Conservation (phyloP, 352 stramenopile species). For the Phytophthora sp. region DNA sequence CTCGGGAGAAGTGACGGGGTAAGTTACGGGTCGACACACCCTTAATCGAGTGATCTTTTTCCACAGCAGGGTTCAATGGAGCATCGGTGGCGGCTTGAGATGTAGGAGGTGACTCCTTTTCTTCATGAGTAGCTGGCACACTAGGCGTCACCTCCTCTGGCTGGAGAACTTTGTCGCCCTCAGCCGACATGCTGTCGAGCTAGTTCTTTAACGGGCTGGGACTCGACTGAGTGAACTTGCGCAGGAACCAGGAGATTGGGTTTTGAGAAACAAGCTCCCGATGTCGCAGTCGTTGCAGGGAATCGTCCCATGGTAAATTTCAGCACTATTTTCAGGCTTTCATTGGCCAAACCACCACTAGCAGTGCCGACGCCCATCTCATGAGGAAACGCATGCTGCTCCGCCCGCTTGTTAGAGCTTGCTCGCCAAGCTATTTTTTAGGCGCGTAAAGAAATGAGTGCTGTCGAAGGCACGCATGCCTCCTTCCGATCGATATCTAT, state of each 20-base stretch:
- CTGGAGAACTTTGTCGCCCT: conserved; percentile 9
- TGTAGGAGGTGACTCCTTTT: neutral
- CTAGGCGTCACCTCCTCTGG: conserved; percentile 16
- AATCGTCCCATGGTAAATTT: conserved; percentile 20
- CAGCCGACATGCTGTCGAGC: conserved; percentile 11
- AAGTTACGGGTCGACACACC: conserved; percentile 23
- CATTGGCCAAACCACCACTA: neutral
- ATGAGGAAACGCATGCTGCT: conserved; percentile 5
- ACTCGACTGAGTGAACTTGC: neutral
- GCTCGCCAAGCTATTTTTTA: conserved; percentile 28
- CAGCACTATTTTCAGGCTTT: conserved; percentile 27
- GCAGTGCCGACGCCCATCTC: neutral
- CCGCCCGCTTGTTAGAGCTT: neutral
- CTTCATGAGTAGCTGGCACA: neutral
- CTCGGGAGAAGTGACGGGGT: conserved; percentile 21
- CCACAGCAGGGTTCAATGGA: neutral
- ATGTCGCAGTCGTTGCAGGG: neutral
- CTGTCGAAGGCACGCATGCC: neutral
- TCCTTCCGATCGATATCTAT: conserved; percentile 15
- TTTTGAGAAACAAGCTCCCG: conserved; percentile 1
- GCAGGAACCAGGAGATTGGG: conserved; percentile 7
- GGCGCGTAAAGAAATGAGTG: conserved; percentile 19
- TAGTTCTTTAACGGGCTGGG: neutral
- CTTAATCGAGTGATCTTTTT: conserved; percentile 4
- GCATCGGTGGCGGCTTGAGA: neutral